phyloP scores from a whole-genome alignment of 129 eudicot genomes.

The carrot (Daucus carota) region DH1_v3.0 NC_030381.2:37590001-37590500 shows the following conservation, averaged over 20 bases:
- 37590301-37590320: background rate
- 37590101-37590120: background rate
- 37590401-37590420: background rate
- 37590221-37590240: background rate
- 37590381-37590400: conserved; percentile 1
- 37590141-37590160: background rate
- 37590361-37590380: background rate
- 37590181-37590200: background rate
- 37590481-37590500: background rate
- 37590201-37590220: background rate
- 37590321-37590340: background rate
- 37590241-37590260: background rate
- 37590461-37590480: background rate
- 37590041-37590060: background rate
- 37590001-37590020: background rate
- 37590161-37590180: background rate
- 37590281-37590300: background rate
- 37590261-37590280: background rate
- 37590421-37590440: background rate
- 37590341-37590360: background rate
- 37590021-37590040: background rate
- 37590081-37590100: background rate
- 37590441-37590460: background rate
- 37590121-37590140: background rate
- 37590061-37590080: background rate